phyloP scores from a whole-genome alignment of 768 basidiomycete species.

The Xerocomellus intermedius region DNA sequence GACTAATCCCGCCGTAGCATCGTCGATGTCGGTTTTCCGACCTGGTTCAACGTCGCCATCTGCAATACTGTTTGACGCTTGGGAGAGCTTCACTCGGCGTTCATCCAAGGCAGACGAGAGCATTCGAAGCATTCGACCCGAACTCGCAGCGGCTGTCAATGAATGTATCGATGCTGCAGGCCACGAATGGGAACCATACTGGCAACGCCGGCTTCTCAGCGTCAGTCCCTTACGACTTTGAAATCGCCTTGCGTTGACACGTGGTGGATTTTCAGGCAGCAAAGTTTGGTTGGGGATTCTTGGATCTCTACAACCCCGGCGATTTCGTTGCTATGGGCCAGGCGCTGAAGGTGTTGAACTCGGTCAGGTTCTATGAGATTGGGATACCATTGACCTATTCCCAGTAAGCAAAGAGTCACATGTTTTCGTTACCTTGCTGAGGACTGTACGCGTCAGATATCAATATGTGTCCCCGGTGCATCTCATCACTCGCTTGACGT shows the following conservation, averaged over 20 bases:
- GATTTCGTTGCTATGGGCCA: slow-evolving; percentile 94
- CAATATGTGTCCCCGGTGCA: slow-evolving; percentile 75
- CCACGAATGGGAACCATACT: slow-evolving; percentile 84
- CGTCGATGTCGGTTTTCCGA: slow-evolving; percentile 79
- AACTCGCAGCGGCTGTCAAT: slow-evolving; percentile 83
- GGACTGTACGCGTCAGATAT: slow-evolving; percentile 52
- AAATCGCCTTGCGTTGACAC: background rate
- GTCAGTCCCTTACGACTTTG: slow-evolving; percentile 37
- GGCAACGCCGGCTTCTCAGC: slow-evolving; percentile 84
- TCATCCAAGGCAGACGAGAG: slow-evolving; percentile 93
- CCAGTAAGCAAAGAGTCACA: slow-evolving; percentile 54
- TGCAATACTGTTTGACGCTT: slow-evolving; percentile 90
- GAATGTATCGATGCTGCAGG: slow-evolving; percentile 94
- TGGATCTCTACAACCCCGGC: slow-evolving; percentile 89
- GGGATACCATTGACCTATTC: slow-evolving; percentile 91
- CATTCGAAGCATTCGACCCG: slow-evolving; percentile 83
- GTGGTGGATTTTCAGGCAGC: slow-evolving; percentile 62
- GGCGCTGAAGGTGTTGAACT: slow-evolving; percentile 90
- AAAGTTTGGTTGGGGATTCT: slow-evolving; percentile 90
- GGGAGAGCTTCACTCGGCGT: slow-evolving; percentile 79
- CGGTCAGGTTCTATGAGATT: slow-evolving; percentile 86
- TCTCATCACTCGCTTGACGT: slow-evolving; percentile 78
- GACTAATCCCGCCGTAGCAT: slow-evolving; percentile 44
- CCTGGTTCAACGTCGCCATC: slow-evolving; percentile 92
- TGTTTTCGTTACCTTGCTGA: slow-evolving; percentile 1